These are phyloP conservation scores for Fusarium sp. DNA, from an alignment of 2,329 filamentous ascomycete genomes.

Conservation along the genomic window DNA sequence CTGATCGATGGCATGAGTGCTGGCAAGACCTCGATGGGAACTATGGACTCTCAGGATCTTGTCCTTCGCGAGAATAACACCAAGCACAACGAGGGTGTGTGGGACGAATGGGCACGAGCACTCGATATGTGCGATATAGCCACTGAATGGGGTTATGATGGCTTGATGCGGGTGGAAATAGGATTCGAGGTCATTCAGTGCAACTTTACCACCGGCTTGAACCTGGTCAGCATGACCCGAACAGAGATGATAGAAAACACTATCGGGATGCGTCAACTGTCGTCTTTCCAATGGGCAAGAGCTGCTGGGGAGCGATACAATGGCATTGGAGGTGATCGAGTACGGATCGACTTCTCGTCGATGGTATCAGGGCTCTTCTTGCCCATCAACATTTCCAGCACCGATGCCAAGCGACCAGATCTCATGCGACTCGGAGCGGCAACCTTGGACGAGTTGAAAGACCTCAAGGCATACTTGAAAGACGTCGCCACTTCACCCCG, in stretches of 20 bases:
- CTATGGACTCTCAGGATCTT: constrained; percentile 74
- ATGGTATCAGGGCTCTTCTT: constrained; percentile 66
- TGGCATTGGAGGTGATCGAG: constrained; percentile 56
- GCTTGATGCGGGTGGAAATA: constrained; percentile 74
- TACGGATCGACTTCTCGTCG: constrained; percentile 60
- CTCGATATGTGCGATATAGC: constrained; percentile 66
- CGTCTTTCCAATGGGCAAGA: constrained; percentile 54
- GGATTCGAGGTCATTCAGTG: constrained; percentile 80
- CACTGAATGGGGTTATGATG: constrained; percentile 69
- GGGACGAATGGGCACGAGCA: constrained; percentile 66
- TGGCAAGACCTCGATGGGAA: constrained; percentile 73
- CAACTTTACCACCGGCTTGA: constrained; percentile 63
- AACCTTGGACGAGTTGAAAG: constrained; percentile 45
- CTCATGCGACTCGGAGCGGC: constrained; percentile 50
- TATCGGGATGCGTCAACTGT: constrained; percentile 42
- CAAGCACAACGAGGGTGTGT: constrained; percentile 1
- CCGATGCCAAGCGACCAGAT: constrained; percentile 47
- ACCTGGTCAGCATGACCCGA: constrained; percentile 50
- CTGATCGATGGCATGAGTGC: constrained; percentile 79
- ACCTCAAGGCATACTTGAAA: constrained; percentile 58
- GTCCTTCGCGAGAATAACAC: constrained; percentile 62
- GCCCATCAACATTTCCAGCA: constrained; percentile 61
- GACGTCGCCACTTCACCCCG: constrained; percentile 52
- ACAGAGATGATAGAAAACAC: constrained; percentile 32
- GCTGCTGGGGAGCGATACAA: constrained; percentile 59